phyloP scores from a whole-genome alignment of 352 stramenopile genomes.

The Phytophthora fragariaefolia region DNA sequence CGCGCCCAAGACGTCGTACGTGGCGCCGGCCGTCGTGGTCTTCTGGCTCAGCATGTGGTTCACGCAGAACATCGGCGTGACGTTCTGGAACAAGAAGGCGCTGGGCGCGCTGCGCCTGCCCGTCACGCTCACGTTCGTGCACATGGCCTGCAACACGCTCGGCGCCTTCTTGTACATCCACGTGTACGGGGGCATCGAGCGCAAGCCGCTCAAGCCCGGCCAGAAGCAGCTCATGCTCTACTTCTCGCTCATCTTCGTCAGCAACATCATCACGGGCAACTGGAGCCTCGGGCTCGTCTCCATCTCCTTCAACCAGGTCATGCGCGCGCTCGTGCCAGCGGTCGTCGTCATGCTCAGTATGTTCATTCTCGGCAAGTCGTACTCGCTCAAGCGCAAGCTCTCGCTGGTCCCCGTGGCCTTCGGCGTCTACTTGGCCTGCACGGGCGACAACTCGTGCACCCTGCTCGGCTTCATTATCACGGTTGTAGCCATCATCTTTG shows the following conservation, averaged over 20 bases:
- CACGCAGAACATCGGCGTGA: slow-evolving; percentile 94
- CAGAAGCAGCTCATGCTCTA: slow-evolving; percentile 87
- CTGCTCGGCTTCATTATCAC: slow-evolving; percentile 91
- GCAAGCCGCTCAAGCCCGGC: slow-evolving; percentile 63
- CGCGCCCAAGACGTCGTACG: slow-evolving; percentile 70
- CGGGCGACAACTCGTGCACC: slow-evolving; percentile 91
- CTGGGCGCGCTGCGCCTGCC: slow-evolving; percentile 73
- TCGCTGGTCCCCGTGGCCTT: slow-evolving; percentile 82
- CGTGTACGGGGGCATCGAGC: slow-evolving; percentile 67
- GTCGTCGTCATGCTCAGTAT: slow-evolving; percentile 86
- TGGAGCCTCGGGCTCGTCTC: slow-evolving; percentile 92
- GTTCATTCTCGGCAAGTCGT: slow-evolving; percentile 79
- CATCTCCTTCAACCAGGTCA: slow-evolving; percentile 97
- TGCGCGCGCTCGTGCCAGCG: slow-evolving; percentile 85
- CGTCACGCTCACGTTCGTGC: slow-evolving; percentile 91
- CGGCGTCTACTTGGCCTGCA: slow-evolving; percentile 86
- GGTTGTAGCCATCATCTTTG: slow-evolving; percentile 88
- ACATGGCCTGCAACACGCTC: slow-evolving; percentile 95
- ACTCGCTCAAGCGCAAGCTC: slow-evolving; percentile 76
- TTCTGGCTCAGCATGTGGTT: slow-evolving; percentile 91
- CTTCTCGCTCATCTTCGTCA: slow-evolving; percentile 93
- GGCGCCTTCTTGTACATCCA: slow-evolving; percentile 85
- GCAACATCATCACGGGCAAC: slow-evolving; percentile 97
- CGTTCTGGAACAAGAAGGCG: slow-evolving; percentile 95
- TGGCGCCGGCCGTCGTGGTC: slow-evolving; percentile 63